Base-by-base conservation (phyloP, 2,329 filamentous ascomycete species). In the Talaromyces sp. region DNA sequence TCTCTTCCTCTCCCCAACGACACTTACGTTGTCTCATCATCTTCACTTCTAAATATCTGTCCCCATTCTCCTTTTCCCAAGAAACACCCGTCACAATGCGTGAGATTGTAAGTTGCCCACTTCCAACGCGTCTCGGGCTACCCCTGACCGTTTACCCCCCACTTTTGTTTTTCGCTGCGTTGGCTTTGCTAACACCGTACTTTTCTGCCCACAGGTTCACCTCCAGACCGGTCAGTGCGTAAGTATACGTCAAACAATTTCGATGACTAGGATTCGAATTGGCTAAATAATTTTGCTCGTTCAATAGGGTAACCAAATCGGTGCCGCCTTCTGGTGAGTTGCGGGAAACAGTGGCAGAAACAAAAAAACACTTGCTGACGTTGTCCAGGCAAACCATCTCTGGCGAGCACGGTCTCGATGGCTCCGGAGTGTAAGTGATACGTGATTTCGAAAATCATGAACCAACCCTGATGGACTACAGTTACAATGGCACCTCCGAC, bases 141-240 rank as follows among this genome's bases (percentile, higher is more conserved):
- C 69, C 71, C 69, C 71, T 73, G 68, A 73, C 61, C 35, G 59
- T 49, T 21, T 8, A 7, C 51, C 56, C 54, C 62, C 65, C 69
- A 73, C 70, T 73, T 71, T 71, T 70, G 63, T 38, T 65, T 70
- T 61, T 51, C 41, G 41, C 50, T 54, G 55, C 55, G 58, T 32
- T 60, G 27, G n/a, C 55, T 59, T 63, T 70, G 70, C 75, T 75
- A 67, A 71, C 65, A 63, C 55, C 46, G 43, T 50, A 58, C 43
- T 67, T 74, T 80, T 79, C 73, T 74, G 71, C 67, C 67, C 67
- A 84, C 77, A 98, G 93, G 93, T 98, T 82, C 95, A 99, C 83
- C 92, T 99, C 74, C 95, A 99, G 85, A 99, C 95, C 86, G 95
- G 95, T 81, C 95, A 99, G 88, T 98, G 95, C 85, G 93, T 97